Conservation (phyloP, 768 basidiomycete species). For the Pleurotus platypus region DNA sequence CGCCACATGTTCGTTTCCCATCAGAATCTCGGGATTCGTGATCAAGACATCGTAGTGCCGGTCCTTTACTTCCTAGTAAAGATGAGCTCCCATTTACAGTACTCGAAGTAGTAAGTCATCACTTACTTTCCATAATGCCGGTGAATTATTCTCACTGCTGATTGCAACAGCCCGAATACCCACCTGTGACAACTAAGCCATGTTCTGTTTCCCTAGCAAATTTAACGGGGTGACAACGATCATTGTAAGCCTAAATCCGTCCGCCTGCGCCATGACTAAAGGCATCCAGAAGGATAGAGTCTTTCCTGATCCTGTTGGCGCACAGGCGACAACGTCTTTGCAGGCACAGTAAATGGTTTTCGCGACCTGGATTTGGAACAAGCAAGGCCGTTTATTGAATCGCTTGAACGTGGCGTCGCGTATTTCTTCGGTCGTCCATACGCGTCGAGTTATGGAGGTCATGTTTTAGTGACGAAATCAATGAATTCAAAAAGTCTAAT, state of each 20-base stretch:
- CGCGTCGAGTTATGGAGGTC: too few relatives aligned
- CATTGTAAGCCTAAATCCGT: neutral
- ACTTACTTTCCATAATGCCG: neutral
- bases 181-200: neutral
- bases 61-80: neutral
- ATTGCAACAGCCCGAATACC: neutral
- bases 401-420: too few relatives aligned
- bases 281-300: slow-evolving; percentile 8
- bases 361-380: neutral
- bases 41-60: too few relatives aligned
- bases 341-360: neutral
- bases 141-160: neutral
- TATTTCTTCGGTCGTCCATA: too few relatives aligned
- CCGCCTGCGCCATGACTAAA: slow-evolving; percentile 5
- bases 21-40: too few relatives aligned
- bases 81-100: too few relatives aligned
- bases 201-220: neutral
- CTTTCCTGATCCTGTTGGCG: slow-evolving; percentile 6
- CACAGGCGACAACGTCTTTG: slow-evolving; percentile 1
- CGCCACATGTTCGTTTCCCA: neutral
- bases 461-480: too few relatives aligned
- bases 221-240: neutral
- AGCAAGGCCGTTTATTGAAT: too few relatives aligned
- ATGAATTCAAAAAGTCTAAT: too few relatives aligned
- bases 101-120: too few relatives aligned